Percentiles rank a stretch among this genome's conserved stretches.
Evolutionary conservation across 495 filamentous ascomycete species (phyloP).

Genomic region (Xylaria curta): DNA sequence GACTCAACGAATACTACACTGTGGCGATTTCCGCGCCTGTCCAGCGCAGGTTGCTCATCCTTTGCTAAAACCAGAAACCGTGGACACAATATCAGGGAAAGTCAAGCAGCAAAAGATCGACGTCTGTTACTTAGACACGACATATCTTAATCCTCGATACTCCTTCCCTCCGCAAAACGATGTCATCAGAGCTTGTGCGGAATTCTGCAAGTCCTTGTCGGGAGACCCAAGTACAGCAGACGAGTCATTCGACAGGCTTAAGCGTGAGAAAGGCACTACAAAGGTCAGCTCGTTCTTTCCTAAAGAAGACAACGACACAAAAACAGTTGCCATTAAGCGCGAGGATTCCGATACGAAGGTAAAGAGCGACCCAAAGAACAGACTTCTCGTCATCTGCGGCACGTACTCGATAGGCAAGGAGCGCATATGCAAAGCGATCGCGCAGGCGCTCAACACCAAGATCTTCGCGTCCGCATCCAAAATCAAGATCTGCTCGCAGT

Average conservation of each 20-base stretch:
- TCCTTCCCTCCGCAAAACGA: slow-evolving; percentile 88
- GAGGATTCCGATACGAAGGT: slow-evolving; percentile 18
- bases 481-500: slow-evolving; percentile 77
- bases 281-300: slow-evolving; percentile 54
- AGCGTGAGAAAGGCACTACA: slow-evolving; percentile 33
- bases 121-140: slow-evolving; percentile 95
- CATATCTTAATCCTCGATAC: slow-evolving; percentile 94
- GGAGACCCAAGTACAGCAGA: slow-evolving; percentile 40
- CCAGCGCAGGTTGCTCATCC: slow-evolving; percentile 86
- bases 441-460: slow-evolving; percentile 82
- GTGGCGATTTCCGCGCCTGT: slow-evolving; percentile 94
- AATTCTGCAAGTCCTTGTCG: slow-evolving; percentile 75
- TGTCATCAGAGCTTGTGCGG: slow-evolving; percentile 85
- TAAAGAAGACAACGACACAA: slow-evolving; percentile 29
- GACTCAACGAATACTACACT: slow-evolving; percentile 84
- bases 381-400: slow-evolving; percentile 89
- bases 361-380: slow-evolving; percentile 37
- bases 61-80: slow-evolving; percentile 73
- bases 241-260: slow-evolving; percentile 33
- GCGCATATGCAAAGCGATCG: slow-evolving; percentile 90
- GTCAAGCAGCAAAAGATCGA: slow-evolving; percentile 85
- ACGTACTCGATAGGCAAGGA: slow-evolving; percentile 99
- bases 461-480: slow-evolving; percentile 88
- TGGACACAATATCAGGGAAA: slow-evolving; percentile 71
- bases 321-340: slow-evolving; percentile 2